phyloP scores from a whole-genome alignment of 441 rosid genomes.

The Viola pubescens region DNA sequence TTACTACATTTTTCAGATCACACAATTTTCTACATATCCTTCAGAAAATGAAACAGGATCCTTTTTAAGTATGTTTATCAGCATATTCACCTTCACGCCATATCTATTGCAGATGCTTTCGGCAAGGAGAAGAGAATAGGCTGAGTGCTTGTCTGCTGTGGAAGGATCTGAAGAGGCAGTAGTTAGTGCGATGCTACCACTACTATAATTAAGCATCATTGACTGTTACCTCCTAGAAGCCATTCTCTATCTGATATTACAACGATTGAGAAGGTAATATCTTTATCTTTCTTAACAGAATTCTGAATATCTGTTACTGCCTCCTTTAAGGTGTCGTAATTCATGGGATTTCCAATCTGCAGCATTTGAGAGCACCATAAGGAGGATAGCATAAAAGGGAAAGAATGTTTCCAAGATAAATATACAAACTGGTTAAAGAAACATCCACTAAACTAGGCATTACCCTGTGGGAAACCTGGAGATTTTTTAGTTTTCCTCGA shows the following conservation, averaged over 20 bases:
- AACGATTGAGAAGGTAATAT: slow-evolving; percentile 66
- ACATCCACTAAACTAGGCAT: slow-evolving; percentile 7
- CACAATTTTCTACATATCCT: neutral
- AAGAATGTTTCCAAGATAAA: slow-evolving; percentile 3
- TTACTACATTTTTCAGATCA: slow-evolving; percentile 8
- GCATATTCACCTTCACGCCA: slow-evolving; percentile 56
- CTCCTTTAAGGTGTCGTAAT: slow-evolving; percentile 66
- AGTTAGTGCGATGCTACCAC: slow-evolving; percentile 11
- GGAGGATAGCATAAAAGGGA: slow-evolving; percentile 8
- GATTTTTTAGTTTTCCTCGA: slow-evolving; percentile 44
- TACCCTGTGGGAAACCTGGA: slow-evolving; percentile 69
- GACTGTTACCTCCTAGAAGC: slow-evolving; percentile 57
- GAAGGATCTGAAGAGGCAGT: slow-evolving; percentile 57
- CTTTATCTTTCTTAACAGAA: slow-evolving; percentile 39
- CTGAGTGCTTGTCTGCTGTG: slow-evolving; percentile 85
- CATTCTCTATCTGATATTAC: slow-evolving; percentile 82
- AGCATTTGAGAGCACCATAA: slow-evolving; percentile 15
- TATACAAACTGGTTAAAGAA: slow-evolving; percentile 1
- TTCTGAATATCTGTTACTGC: slow-evolving; percentile 46
- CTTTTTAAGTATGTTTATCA: neutral
- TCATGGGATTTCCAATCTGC: slow-evolving; percentile 88
- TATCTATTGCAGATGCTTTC: slow-evolving; percentile 81
- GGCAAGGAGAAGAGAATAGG: slow-evolving; percentile 86
- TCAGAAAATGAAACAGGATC: slow-evolving; percentile 5
- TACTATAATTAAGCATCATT: slow-evolving; percentile 13